These are phyloP conservation scores for Fusarium graminum DNA, from an alignment of 2,329 filamentous ascomycete genomes.

Conservation along the genomic window DNA sequence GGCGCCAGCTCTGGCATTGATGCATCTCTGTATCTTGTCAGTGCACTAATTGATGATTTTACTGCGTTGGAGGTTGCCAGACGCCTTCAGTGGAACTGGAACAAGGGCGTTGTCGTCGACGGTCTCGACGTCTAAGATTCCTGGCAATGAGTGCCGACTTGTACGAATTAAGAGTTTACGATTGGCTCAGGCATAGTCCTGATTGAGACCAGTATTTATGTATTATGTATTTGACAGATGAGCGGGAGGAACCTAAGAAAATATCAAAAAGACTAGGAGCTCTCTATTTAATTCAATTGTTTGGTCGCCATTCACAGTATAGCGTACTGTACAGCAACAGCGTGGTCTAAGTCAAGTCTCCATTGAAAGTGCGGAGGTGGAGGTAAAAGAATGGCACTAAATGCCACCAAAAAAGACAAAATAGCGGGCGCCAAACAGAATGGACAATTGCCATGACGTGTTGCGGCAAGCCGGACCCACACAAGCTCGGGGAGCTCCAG, in stretches of 20 bases:
- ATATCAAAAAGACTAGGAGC: conserved; percentile 47
- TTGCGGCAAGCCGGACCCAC: conserved; percentile 41
- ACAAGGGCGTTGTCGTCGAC: conserved; percentile 86
- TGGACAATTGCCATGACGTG: conserved; percentile 39
- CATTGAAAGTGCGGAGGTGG: conserved; percentile 47
- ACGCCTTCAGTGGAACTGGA: conserved; percentile 85
- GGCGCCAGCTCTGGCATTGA: conserved; percentile 85
- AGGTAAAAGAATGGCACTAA: conserved; percentile 35
- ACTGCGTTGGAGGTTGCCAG: conserved; percentile 81
- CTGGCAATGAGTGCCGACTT: conserved; percentile 49
- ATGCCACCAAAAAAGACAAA: conserved; percentile 24
- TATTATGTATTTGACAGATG: conserved; percentile 46
- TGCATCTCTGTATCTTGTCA: conserved; percentile 86
- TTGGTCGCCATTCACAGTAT: conserved; percentile 37
- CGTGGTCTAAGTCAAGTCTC: conserved; percentile 6
- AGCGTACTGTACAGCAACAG: background rate
- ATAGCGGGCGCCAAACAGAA: conserved; percentile 21
- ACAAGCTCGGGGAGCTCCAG: conserved; percentile 50
- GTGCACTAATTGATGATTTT: conserved; percentile 82
- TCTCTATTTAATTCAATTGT: conserved; percentile 48
- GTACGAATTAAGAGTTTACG: conserved; percentile 46
- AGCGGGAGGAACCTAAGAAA: conserved; percentile 49
- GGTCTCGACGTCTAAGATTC: conserved; percentile 80
- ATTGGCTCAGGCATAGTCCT: conserved; percentile 42
- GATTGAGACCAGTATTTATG: conserved; percentile 46